These are phyloP conservation scores for Pestalotiopsis sp. DNA, from an alignment of 2,329 filamentous ascomycete genomes.

Conservation along the genomic window DNA sequence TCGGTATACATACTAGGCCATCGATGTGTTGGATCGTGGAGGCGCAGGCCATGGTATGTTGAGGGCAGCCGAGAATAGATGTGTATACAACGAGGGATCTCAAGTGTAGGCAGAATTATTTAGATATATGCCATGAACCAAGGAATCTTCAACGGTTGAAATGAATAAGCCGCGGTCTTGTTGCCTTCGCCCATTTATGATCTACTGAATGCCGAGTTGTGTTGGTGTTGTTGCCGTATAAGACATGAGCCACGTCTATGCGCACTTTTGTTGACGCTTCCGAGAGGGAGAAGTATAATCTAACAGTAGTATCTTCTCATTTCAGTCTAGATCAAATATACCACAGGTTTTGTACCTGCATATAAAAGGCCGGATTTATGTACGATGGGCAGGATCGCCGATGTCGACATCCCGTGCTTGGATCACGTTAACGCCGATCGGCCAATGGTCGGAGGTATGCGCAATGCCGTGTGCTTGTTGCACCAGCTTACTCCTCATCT, in stretches of 20 bases:
- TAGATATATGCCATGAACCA: background rate
- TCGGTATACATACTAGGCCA: conserved; percentile 14
- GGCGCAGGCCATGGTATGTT: background rate
- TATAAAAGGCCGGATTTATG: background rate
- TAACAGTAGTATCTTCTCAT: too few relatives aligned
- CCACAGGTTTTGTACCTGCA: background rate
- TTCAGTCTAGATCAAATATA: too few relatives aligned
- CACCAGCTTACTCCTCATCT: background rate
- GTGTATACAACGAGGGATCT: background rate
- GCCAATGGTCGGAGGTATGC: conserved; percentile 1
- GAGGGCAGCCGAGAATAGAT: background rate
- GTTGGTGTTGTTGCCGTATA: too few relatives aligned
- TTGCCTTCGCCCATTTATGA: background rate
- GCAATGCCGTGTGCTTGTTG: background rate
- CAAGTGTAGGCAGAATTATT: background rate
- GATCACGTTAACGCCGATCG: conserved; percentile 6
- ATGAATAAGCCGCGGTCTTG: background rate
- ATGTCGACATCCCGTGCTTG: background rate
- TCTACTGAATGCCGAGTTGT: too few relatives aligned
- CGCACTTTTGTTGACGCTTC: too few relatives aligned
- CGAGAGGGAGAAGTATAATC: too few relatives aligned
- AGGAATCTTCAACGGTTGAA: background rate
- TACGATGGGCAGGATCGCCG: background rate
- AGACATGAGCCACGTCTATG: too few relatives aligned
- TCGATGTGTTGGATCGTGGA: background rate